Evolutionary conservation across 768 basidiomycete species (phyloP).

Genomic region (Filobasidium floriforme): DNA sequence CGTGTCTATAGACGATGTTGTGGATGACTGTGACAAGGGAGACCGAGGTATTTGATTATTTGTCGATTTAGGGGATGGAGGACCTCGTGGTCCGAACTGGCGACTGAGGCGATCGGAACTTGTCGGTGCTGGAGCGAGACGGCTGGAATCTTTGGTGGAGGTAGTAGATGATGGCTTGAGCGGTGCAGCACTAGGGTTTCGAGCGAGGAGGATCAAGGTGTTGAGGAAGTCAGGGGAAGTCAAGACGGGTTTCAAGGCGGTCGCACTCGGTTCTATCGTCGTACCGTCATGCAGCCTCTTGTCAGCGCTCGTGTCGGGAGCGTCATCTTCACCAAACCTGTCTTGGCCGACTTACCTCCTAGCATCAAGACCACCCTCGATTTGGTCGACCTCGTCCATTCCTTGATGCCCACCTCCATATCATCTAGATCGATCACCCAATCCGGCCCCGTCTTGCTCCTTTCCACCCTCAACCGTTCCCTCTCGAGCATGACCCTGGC

Average conservation of each 20-base stretch:
- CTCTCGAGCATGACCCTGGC: not conserved
- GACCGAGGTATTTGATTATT: no score
- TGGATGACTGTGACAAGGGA: no score
- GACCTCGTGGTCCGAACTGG: no score
- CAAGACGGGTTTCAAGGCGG: not conserved
- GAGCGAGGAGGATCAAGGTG: conserved; percentile 4
- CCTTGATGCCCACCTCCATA: not conserved
- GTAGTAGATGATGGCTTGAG: not conserved
- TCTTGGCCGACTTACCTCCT: not conserved
- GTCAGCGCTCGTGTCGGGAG: no score
- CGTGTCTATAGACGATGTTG: no score
- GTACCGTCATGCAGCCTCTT: not conserved
- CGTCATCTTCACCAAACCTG: no score
- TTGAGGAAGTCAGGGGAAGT: not conserved
- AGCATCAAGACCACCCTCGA: conserved; percentile 7
- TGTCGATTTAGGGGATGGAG: no score
- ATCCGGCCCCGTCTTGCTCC: not conserved
- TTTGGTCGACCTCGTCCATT: not conserved
- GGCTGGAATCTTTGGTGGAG: not conserved
- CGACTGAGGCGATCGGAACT: no score
- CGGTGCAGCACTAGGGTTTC: not conserved
- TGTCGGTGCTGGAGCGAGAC: no score
- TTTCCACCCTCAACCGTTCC: conserved; percentile 2
- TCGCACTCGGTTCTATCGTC: conserved; percentile 1
- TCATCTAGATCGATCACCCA: conserved; percentile 6